phyloP scores from a whole-genome alignment of 2,329 filamentous ascomycete species.

The Fusarium acutatum region DNA sequence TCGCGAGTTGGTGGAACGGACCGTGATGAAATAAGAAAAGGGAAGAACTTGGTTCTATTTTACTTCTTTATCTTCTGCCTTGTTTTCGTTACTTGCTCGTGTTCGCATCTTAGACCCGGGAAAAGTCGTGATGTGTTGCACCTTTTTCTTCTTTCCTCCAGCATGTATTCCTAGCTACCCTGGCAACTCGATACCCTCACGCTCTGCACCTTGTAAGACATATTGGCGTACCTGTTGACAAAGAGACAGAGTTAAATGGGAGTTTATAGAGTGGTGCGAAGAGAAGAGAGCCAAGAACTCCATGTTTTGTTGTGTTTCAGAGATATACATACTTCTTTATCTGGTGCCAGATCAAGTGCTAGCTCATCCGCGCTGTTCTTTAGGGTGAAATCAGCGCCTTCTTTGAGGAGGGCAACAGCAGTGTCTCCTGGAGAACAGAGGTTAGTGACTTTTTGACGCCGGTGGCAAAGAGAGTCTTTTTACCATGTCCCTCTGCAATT shows the following conservation, averaged over 20 bases:
- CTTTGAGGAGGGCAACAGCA: slow-evolving; percentile 82
- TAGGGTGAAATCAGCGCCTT: slow-evolving; percentile 83
- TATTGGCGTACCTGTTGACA: slow-evolving; percentile 72
- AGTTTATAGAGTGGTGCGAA: slow-evolving; percentile 5
- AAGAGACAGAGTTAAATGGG: slow-evolving; percentile 32
- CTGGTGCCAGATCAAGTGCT: slow-evolving; percentile 84
- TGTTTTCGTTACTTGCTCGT: not conserved
- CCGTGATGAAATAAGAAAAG: slow-evolving; percentile 71
- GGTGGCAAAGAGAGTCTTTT: slow-evolving; percentile 17
- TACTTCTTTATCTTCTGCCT: not conserved
- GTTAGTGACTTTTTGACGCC: not conserved
- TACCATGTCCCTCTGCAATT: slow-evolving; percentile 77
- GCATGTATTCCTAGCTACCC: slow-evolving; percentile 39
- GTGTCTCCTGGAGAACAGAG: slow-evolving; percentile 68
- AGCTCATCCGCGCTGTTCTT: slow-evolving; percentile 75
- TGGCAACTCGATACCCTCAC: slow-evolving; percentile 77
- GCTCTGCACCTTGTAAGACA: slow-evolving; percentile 80
- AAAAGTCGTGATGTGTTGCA: slow-evolving; percentile 1
- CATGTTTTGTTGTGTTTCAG: not conserved
- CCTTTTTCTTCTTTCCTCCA: slow-evolving; percentile 17
- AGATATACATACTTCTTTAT: slow-evolving; percentile 72
- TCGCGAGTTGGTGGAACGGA: slow-evolving; percentile 87
- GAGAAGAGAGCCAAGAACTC: not conserved
- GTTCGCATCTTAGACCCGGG: slow-evolving; percentile 1
- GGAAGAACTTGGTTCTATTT: not conserved